Evolutionary conservation across 73 alveolate genomes (phyloP).

Genomic region (Durusdinium trenchii): DNA sequence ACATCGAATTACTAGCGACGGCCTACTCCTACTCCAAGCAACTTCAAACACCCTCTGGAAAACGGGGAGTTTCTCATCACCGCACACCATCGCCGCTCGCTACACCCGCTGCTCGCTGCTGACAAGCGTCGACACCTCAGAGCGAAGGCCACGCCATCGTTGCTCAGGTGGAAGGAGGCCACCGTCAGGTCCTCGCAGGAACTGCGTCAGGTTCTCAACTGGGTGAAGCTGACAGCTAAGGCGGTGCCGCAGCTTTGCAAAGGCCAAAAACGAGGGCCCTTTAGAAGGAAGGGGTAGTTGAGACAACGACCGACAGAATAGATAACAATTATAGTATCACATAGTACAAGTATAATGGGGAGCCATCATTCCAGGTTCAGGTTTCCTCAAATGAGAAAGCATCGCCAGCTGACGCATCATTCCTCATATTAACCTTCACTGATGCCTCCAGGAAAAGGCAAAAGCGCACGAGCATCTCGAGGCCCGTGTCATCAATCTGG

Average conservation of each 20-base stretch:
- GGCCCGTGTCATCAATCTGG: conserved; percentile 13
- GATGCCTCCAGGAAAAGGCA: neutral
- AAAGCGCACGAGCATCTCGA: neutral
- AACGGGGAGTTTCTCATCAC: neutral
- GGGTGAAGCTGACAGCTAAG: no score
- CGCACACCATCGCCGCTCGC: neutral
- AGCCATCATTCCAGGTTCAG: no score
- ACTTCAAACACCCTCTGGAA: no score
- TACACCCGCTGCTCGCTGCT: no score
- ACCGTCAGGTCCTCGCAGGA: conserved; percentile 65
- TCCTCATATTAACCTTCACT: neutral
- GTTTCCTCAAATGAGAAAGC: neutral
- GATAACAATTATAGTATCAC: no score
- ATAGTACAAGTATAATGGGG: no score
- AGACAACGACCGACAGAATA: no score
- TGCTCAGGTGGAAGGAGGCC: conserved; percentile 31
- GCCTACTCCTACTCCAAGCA: no score
- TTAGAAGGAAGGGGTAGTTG: no score
- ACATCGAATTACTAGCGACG: no score
- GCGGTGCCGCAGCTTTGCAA: no score
- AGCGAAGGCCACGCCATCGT: neutral
- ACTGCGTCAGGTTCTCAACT: neutral
- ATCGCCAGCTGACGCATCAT: neutral
- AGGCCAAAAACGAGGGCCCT: no score
- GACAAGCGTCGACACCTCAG: neutral